Conservation (phyloP, 2,329 filamentous ascomycete genomes). For the Botrytis fabae region DNA sequence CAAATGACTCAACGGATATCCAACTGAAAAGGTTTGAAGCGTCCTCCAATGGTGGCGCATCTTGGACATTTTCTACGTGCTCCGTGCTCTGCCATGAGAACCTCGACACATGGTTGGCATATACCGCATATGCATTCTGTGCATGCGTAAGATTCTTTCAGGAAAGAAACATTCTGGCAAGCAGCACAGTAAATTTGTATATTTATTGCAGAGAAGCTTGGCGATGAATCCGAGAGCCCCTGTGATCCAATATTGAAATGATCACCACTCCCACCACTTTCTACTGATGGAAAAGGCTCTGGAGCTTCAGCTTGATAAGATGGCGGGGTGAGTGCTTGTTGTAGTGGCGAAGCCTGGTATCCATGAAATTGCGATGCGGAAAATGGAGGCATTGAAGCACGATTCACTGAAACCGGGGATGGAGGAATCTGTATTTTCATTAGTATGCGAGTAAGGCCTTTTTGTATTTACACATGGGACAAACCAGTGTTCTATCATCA, state of each 20-base stretch:
- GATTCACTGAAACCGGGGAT: slow-evolving; percentile 63
- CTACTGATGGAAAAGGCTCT: slow-evolving; percentile 87
- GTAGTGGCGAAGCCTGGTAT: slow-evolving; percentile 87
- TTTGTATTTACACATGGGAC: slow-evolving; percentile 39
- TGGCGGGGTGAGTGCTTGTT: slow-evolving; percentile 87
- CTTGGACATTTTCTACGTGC: slow-evolving; percentile 75
- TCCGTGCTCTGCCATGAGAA: slow-evolving; percentile 73
- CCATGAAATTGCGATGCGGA: slow-evolving; percentile 61
- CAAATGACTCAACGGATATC: slow-evolving; percentile 62
- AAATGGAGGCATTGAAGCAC: slow-evolving; percentile 62
- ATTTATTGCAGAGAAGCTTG: slow-evolving; percentile 68
- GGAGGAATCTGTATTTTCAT: slow-evolving; percentile 57
- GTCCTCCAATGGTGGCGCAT: slow-evolving; percentile 75
- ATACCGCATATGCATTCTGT: slow-evolving; percentile 95
- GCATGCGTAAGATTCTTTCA: slow-evolving; percentile 88
- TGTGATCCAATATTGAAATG: slow-evolving; percentile 69
- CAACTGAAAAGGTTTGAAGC: slow-evolving; percentile 82
- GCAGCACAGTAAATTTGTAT: slow-evolving; percentile 92
- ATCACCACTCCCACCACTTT: slow-evolving; percentile 71
- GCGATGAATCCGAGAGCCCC: slow-evolving; percentile 68
- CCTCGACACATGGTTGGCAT: slow-evolving; percentile 83
- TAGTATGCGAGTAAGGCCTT: slow-evolving; percentile 14
- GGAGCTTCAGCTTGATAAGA: slow-evolving; percentile 63
- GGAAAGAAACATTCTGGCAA: slow-evolving; percentile 72
- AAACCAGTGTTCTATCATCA: slow-evolving; percentile 85